A percentile compares a stretch with the other conserved stretches of the same genome.
These are phyloP conservation scores for Globisporangium paddicum DNA, from an alignment of 352 stramenopile species.

Conservation along the genomic window DNA sequence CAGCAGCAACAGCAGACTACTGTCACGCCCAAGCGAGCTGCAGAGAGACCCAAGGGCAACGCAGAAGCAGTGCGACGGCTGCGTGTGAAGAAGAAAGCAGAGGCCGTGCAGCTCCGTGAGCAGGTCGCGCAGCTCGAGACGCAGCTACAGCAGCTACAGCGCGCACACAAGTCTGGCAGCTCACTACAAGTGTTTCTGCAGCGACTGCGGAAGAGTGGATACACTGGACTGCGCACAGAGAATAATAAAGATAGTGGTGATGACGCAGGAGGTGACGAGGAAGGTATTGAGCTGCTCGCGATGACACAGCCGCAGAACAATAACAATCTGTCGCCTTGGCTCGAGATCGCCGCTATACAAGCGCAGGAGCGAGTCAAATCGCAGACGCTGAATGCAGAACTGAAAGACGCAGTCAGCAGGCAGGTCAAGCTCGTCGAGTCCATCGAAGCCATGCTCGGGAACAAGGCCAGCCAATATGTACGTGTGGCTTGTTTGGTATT, in stretches of 20 bases:
- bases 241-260: too few species aligned
- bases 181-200: too few species aligned
- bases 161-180: background rate
- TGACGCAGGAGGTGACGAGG: too few species aligned
- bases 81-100: conserved; percentile 7
- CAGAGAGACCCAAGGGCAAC: background rate
- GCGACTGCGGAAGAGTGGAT: background rate
- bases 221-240: too few species aligned
- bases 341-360: conserved; percentile 29
- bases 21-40: background rate
- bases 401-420: conserved; percentile 28
- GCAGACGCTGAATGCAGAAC: conserved; percentile 34
- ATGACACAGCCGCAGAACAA: too few species aligned
- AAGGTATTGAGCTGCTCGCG: too few species aligned
- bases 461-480: conserved; percentile 15
- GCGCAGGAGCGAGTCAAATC: conserved; percentile 31
- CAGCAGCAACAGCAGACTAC: background rate
- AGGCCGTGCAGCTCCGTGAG: background rate
- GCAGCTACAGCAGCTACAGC: background rate
- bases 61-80: background rate
- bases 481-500: too few species aligned
- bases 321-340: conserved; percentile 38
- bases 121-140: conserved; percentile 1
- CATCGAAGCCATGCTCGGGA: conserved; percentile 32
- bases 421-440: conserved; percentile 35